Evolutionary conservation across 495 filamentous ascomycete species (phyloP).

Genomic region (Talaromyces thailandensis): DNA sequence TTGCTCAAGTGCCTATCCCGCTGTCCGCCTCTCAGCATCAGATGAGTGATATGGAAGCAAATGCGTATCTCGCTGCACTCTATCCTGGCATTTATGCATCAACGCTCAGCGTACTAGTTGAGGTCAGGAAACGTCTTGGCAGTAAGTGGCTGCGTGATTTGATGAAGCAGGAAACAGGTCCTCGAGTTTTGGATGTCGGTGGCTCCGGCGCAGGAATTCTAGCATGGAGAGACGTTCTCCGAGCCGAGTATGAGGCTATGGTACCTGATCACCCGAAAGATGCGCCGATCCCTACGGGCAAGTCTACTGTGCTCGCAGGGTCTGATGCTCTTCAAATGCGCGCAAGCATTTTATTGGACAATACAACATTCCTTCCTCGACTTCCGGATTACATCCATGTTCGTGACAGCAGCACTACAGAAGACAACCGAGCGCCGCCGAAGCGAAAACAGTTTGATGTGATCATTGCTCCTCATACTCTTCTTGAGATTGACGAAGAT

Average conservation of each 20-base stretch:
- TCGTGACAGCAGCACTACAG: constrained; percentile 36
- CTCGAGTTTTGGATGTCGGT: constrained; percentile 77
- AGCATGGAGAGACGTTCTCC: constrained; percentile 76
- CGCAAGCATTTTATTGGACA: constrained; percentile 65
- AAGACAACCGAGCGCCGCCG: constrained; percentile 30
- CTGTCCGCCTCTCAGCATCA: constrained; percentile 59
- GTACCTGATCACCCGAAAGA: constrained; percentile 32
- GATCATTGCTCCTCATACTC: constrained; percentile 77
- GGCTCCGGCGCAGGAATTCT: constrained; percentile 73
- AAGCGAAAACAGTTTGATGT: constrained; percentile 77
- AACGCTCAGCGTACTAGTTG: constrained; percentile 62
- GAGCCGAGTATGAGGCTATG: constrained; percentile 68
- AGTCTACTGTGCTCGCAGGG: constrained; percentile 52
- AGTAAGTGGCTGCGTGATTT: constrained; percentile 66
- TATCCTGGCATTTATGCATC: constrained; percentile 77
- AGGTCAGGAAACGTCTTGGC: constrained; percentile 79
- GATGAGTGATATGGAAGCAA: constrained; percentile 83
- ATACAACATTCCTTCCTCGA: constrained; percentile 87
- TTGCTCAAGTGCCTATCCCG: constrained; percentile 58
- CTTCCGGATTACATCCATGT: constrained; percentile 82
- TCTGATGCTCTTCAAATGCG: constrained; percentile 65
- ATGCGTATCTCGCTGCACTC: constrained; percentile 68
- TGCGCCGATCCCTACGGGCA: constrained; percentile 40
- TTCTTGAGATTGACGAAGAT: constrained; percentile 64
- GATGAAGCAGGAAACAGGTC: constrained; percentile 57